Evolutionary conservation across 164 flowering plant genomes (phyloP).

Genomic region (Amborella trichopoda): DNA sequence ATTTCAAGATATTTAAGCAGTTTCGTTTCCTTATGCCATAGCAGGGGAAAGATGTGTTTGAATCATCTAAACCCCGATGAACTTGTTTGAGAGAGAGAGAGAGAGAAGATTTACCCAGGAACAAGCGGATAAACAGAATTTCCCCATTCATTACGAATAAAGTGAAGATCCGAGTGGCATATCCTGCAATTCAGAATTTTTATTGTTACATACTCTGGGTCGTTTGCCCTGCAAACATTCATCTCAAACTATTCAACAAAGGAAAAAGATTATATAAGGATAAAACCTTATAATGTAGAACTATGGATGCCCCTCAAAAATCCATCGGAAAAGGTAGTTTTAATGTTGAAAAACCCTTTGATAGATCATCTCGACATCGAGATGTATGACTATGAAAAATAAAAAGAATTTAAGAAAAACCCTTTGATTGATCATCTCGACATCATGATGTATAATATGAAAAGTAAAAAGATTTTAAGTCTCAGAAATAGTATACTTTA

Average conservation of each 20-base stretch:
- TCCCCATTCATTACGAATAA: conserved; percentile 36
- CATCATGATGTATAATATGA: too few species aligned
- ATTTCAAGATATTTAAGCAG: background rate
- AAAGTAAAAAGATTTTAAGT: too few species aligned
- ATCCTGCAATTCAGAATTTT: conserved; percentile 40
- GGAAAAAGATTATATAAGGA: background rate
- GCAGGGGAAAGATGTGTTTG: too few species aligned
- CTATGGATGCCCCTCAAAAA: too few species aligned
- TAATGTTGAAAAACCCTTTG: background rate
- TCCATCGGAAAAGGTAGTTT: background rate
- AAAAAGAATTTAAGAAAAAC: too few species aligned
- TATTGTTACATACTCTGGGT: conserved; percentile 28
- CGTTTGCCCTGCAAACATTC: conserved; percentile 23
- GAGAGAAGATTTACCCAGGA: too few species aligned
- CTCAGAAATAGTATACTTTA: too few species aligned
- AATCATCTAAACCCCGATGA: background rate
- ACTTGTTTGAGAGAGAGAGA: too few species aligned
- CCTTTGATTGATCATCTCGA: too few species aligned
- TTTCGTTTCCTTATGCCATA: background rate
- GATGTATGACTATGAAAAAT: too few species aligned
- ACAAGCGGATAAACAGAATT: conserved; percentile 24
- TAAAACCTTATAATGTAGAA: background rate
- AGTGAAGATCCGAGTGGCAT: conserved; percentile 43
- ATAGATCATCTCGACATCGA: background rate
- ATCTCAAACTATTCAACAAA: background rate